Base-by-base conservation (phyloP, 495 filamentous ascomycete species). In the Bacidia gigantensis region DNA sequence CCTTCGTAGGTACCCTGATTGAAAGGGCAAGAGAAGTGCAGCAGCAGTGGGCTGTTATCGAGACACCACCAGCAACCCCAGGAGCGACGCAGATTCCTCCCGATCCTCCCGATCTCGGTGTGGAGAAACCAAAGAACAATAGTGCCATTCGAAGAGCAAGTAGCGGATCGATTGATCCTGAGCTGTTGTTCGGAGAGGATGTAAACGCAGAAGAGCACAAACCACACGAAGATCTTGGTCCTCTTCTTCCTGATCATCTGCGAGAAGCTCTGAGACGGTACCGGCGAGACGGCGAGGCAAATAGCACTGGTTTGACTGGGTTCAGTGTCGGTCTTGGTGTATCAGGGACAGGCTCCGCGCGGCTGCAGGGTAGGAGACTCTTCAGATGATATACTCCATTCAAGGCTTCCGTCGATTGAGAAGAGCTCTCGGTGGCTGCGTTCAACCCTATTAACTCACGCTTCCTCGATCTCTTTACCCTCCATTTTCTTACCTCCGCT, bases 1-100 rank as follows among this genome's bases (percentile, higher is more conserved):
- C 88, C 53, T 94, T 86, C 64, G 77, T 86, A 7, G 87, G 88
- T 46, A 81, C 88, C 48, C 74, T 95, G 49, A 81, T 94, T 48
- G 87, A 94, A 64, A 75, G 77, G 49, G 87, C 89, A 0, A 74
- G 84, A 25, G 79, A 80, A 11, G 78, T 95, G 3, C 89, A 93
- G 65, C 70, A 71, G 43, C 81, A 95, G 67, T 90, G 48, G 47
- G 52, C 56, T 21, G 51, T 26, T 20, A 26, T 58, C 2, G 56
- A 55, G 9, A 58, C 56, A 60, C 71, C 38, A 55, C 68, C 20
- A 54, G 58, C 14, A 60, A 67, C 21, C 60, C 67, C 22, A 58
- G 32, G 44, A 39, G 24, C 44, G 17, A n/a, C 9, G 41, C 21
- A 24, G 11, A 23, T 54, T 22, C 53, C 56, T 1, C 41, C 55